Conservation (phyloP, 2,329 filamentous ascomycete species). For the Exophiala sp. region DNA sequence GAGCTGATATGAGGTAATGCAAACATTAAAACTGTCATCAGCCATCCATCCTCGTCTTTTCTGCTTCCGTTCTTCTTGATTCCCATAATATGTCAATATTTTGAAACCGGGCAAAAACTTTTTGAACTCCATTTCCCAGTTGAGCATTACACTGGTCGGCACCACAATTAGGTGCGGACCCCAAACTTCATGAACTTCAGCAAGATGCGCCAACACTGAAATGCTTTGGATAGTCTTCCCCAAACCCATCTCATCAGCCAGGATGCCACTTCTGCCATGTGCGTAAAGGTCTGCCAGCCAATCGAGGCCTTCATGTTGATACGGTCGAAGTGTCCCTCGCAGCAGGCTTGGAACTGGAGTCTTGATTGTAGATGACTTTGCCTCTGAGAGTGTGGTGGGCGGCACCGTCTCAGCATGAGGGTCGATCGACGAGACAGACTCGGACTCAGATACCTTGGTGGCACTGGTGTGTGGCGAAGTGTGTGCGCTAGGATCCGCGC, state of each 20-base stretch:
- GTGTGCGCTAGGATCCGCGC: constrained; percentile 35
- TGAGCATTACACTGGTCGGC: constrained; percentile 96
- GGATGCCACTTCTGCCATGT: constrained; percentile 89
- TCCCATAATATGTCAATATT: constrained; percentile 94
- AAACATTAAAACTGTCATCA: constrained; percentile 91
- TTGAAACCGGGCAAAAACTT: constrained; percentile 98
- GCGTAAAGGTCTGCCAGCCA: constrained; percentile 93
- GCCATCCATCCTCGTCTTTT: constrained; percentile 94
- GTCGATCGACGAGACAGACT: constrained; percentile 43
- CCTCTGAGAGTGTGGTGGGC: constrained; percentile 23
- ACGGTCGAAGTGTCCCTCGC: constrained; percentile 85
- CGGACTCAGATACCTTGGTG: constrained; percentile 44
- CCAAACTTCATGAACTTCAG: constrained; percentile 87
- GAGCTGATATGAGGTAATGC: constrained; percentile 96
- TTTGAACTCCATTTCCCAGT: constrained; percentile 99
- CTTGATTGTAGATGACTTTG: constrained; percentile 19
- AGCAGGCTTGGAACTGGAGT: constrained; percentile 65
- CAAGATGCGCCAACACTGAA: constrained; percentile 84
- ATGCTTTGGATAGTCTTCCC: constrained; percentile 99
- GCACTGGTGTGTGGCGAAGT: constrained; percentile 42
- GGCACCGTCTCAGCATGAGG: constrained; percentile 29
- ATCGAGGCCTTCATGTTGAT: constrained; percentile 94
- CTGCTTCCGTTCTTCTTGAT: constrained; percentile 82
- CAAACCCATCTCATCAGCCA: constrained; percentile 97
- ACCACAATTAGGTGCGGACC: constrained; percentile 94